phyloP scores from a whole-genome alignment of 768 basidiomycete species.

The Rubroboletus pulcherrimus region DNA sequence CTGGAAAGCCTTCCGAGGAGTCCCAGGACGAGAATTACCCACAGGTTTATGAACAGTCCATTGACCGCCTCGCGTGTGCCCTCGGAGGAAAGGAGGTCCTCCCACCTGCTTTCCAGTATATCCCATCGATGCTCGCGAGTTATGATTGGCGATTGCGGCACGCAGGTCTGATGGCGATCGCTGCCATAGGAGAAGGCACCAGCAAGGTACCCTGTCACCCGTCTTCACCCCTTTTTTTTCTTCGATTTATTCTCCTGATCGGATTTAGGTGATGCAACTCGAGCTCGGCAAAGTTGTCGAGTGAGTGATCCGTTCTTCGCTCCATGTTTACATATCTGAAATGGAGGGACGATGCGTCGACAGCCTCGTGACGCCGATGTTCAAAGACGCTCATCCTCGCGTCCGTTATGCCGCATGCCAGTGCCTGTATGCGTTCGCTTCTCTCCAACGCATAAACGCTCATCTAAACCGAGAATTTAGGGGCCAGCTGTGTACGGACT shows the following conservation, averaged over 20 bases:
- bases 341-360: neutral
- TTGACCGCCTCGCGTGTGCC: conserved; percentile 79
- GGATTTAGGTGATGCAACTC: conserved; percentile 64
- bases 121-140: conserved; percentile 75
- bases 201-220: conserved; percentile 44
- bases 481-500: conserved; percentile 85
- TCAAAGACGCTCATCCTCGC: conserved; percentile 72
- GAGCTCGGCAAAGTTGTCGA: conserved; percentile 79
- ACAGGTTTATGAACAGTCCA: conserved; percentile 74
- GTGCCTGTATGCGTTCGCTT: conserved; percentile 55
- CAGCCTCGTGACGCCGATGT: conserved; percentile 75
- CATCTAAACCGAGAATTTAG: conserved; percentile 33
- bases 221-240: neutral
- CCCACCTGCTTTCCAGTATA: conserved; percentile 77
- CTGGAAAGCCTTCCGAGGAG: conserved; percentile 57
- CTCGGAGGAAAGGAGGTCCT: conserved; percentile 73
- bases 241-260: neutral
- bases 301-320: conserved; percentile 40
- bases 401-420: conserved; percentile 79
- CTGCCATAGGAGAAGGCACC: conserved; percentile 81
- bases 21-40: conserved; percentile 61
- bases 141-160: conserved; percentile 85
- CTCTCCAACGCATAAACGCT: neutral
- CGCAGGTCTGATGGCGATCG: conserved; percentile 84
- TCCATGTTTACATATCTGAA: neutral